Evolutionary conservation across 2,329 filamentous ascomycete genomes (phyloP), one percentile per base, ranked within the genome.

Genomic region (Apiospora arundinis): DNA sequence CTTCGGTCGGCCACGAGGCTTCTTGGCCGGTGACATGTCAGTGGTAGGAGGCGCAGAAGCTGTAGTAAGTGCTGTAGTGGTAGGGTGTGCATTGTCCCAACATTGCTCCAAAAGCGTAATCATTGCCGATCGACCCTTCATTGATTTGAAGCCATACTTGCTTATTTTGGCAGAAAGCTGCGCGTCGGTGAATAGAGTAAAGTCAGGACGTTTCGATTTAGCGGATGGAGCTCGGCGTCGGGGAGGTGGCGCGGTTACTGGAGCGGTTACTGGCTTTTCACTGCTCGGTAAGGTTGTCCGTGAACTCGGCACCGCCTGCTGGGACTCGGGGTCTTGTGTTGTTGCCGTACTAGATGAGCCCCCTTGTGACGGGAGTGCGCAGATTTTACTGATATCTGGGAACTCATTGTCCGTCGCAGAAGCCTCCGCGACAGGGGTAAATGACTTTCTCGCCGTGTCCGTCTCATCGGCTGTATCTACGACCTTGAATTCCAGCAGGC

Each of bases 91-190:
- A 45, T 18, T 45, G 5, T 88, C 82, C 92, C 92, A 95, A 79
- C 93, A 95, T 76, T 90, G 88, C 69, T 92, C 84, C 16, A 95
- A 82, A 14, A 94, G 80, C 1, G 89, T 84, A 72, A 95, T 90
- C 91, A 93, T 94, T 11, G 89, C 89, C 67, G 87, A 85, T 23
- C 93, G 87, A 70, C 85, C 89, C 78, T 91, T 93, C 42, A 95
- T 83, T 0, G 91, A 84, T 77, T 95, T 95, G 81, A 95, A 95
- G 0, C 92, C 92, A 76, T 90, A 94, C 0, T 85, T 84, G 6
- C 86, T 82, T 63, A 95, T 82, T 76, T 92, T 87, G 70, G 86
- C 88, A 2, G 89, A 83, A 21, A 95, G 82, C 71, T 92, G 88
- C 11, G 85, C 81, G 73, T 92, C 91, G 3, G 91, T 91, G 72